Evolutionary conservation across 495 filamentous ascomycete species (phyloP).

Genomic region (Penicillium odoratum): DNA sequence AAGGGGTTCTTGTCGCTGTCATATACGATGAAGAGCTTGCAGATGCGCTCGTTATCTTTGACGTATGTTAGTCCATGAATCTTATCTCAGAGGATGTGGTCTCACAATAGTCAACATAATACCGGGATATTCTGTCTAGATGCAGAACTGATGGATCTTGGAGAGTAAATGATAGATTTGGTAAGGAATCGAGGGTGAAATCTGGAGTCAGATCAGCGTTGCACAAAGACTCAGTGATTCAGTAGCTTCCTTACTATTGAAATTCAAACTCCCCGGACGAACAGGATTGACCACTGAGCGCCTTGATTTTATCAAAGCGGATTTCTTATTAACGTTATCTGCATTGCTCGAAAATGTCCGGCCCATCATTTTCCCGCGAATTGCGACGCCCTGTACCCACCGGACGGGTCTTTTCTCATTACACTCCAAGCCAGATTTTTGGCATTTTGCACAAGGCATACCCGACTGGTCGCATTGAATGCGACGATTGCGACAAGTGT

Average conservation of each 20-base stretch:
- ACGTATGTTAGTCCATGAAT: not conserved
- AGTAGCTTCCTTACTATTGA: not conserved
- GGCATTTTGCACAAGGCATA: slow-evolving; percentile 35
- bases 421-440: slow-evolving; percentile 51
- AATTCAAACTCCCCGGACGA: not conserved
- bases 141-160: slow-evolving; percentile 39
- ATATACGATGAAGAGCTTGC: slow-evolving; percentile 55
- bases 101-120: slow-evolving; percentile 54
- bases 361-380: slow-evolving; percentile 42
- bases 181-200: not conserved
- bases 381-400: slow-evolving; percentile 44
- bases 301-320: not conserved
- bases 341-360: slow-evolving; percentile 17
- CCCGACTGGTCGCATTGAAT: slow-evolving; percentile 52
- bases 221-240: not conserved
- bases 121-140: slow-evolving; percentile 36
- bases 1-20: slow-evolving; percentile 57
- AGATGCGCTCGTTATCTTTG: slow-evolving; percentile 52
- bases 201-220: slow-evolving; percentile 5
- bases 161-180: slow-evolving; percentile 10
- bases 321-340: not conserved
- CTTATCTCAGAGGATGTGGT: not conserved
- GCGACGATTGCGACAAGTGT: slow-evolving; percentile 54
- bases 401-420: slow-evolving; percentile 52
- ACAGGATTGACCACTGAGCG: not conserved